Base-by-base conservation (phyloP, 306 rosid species). In the Fragaria ananassa region DNA sequence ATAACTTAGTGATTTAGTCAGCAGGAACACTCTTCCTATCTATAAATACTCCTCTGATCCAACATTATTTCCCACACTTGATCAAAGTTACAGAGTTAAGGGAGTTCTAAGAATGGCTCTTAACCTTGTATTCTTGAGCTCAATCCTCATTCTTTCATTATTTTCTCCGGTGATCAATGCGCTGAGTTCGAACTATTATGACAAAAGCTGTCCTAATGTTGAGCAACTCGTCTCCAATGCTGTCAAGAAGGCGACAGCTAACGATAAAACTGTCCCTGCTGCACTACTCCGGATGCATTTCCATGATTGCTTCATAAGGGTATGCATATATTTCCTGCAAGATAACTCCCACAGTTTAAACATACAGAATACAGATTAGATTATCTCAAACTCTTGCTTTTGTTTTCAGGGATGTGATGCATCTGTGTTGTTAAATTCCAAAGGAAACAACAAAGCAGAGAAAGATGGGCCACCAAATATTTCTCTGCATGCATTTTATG, bases 171-270 rank as follows among this genome's bases (percentile, higher is more conserved):
- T 77, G 58, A 29, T 47, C 19, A 78, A 71, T 19, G 87, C 97
- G 18, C 88, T 94, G 49, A 86, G 94, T 90, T 82, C 71, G 37
- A 88, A 94, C 78, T 76, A 91, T 83, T 91, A 94, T 14, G 84
- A 82, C 21, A 89, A 91, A 74, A 86, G 90, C 50, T 94, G 98
- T 76, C 98, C 97, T 8, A 63, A 81, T 35, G 79, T 80, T 0
- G 97, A 94, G 74, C 76, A 58, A 35, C 85, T 87, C 4, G 81
- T 81, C 21, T 23, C 84, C 31, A 44, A 80, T 29, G 85, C 76
- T 21, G 80, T 80, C 77, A 81, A 47, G 67, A 72, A 72, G 49
- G 90, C 83, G 1, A 56, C 51, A 2, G 62, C 74, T 13, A 82
- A 79, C 21, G 90, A 87, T 77, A 75, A 78, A 70, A 84, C 90